A percentile compares a stretch with the other conserved stretches of the same genome.
Evolutionary conservation across 768 basidiomycete species (phyloP).

Genomic region (Termitomyces sp.): DNA sequence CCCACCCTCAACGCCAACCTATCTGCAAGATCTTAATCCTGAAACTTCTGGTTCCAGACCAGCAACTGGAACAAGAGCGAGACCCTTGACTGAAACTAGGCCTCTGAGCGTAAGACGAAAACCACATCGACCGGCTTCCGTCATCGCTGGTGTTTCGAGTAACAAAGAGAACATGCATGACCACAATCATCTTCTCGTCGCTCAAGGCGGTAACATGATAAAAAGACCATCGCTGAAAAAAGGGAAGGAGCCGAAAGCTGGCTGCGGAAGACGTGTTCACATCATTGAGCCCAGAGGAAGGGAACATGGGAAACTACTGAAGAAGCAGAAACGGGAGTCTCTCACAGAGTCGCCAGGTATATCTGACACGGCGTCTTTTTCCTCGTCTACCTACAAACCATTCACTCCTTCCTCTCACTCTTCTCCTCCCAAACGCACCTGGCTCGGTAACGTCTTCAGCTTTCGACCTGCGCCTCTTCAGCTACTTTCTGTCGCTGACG

Average conservation of each 20-base stretch:
- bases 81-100: conserved; percentile 24
- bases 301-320: conserved; percentile 29
- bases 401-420: conserved; percentile 30
- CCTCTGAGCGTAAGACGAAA: conserved; percentile 43
- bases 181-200: conserved; percentile 12
- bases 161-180: conserved; percentile 57
- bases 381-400: conserved; percentile 30
- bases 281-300: conserved; percentile 43
- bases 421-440: conserved; percentile 54
- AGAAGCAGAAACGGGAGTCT: conserved; percentile 13
- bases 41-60: conserved; percentile 6
- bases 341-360: conserved; percentile 33
- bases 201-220: conserved; percentile 15
- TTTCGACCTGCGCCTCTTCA: conserved; percentile 62
- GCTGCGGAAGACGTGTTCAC: conserved; percentile 32
- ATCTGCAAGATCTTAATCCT: neutral
- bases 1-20: conserved; percentile 12
- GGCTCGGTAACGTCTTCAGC: conserved; percentile 88
- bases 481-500: conserved; percentile 54
- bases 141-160: conserved; percentile 14
- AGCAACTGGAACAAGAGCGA: conserved; percentile 20
- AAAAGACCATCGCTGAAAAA: conserved; percentile 43
- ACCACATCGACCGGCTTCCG: conserved; percentile 17
- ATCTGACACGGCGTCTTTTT: conserved; percentile 36
- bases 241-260: conserved; percentile 24